Evolutionary conservation across 495 filamentous ascomycete genomes (phyloP).

Genomic region (Penicillium dipodomyicola): DNA sequence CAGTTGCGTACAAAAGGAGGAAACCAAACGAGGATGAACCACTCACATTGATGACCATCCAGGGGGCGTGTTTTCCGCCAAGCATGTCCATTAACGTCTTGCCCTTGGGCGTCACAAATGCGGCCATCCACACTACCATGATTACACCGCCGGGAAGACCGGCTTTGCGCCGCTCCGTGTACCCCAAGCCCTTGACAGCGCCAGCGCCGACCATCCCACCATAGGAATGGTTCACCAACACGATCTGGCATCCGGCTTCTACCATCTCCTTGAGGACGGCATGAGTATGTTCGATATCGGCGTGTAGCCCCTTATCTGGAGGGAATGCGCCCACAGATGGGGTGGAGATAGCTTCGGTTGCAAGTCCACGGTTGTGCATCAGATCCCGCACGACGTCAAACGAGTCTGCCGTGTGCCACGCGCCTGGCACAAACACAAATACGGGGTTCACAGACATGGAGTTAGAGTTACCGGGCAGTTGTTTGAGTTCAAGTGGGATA

Average conservation of each 20-base stretch:
- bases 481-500: not conserved
- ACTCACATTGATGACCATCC: conserved; percentile 23
- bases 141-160: conserved; percentile 41
- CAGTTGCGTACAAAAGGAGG: not conserved
- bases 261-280: conserved; percentile 1
- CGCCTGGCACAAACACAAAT: conserved; percentile 23
- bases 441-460: conserved; percentile 2
- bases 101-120: conserved; percentile 33
- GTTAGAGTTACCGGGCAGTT: not conserved
- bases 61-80: conserved; percentile 21
- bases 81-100: conserved; percentile 21
- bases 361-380: conserved; percentile 8
- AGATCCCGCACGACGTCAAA: conserved; percentile 16
- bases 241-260: conserved; percentile 9
- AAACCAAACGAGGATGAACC: not conserved
- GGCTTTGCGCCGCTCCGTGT: conserved; percentile 24
- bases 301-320: conserved; percentile 13
- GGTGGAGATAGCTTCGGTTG: conserved; percentile 11
- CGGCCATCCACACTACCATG: conserved; percentile 37
- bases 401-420: conserved; percentile 19
- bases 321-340: conserved; percentile 15
- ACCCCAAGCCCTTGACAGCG: conserved; percentile 42
- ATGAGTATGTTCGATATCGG: conserved; percentile 17
- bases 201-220: conserved; percentile 39
- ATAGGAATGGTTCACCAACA: conserved; percentile 45